Base-by-base conservation (phyloP, 2,329 filamentous ascomycete genomes). In the Aspergillus chevalieri region DNA sequence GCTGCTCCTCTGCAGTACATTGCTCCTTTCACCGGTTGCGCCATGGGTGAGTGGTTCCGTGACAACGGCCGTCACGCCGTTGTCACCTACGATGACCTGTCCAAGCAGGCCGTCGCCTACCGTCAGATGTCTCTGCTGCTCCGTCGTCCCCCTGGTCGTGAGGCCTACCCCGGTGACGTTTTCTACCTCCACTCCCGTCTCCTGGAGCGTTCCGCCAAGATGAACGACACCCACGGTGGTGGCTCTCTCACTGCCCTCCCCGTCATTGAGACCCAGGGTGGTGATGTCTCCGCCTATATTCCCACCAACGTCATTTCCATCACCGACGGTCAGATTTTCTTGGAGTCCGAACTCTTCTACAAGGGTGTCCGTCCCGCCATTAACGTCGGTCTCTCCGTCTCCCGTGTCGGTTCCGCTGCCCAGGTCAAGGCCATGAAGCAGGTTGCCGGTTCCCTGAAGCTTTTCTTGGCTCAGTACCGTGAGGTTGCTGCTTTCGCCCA, bases 381-480 rank as follows among this genome's bases (percentile, higher is more conserved):
- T 78, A 98, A 98, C 85, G 93, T 98, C 87, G 93, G 93, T 93
- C 89, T 98, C 66, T 98, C 93, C 69, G 93, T 98, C 67, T 98
- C 93, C 65, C 93, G 93, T 89, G 93, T 98, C 86, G 93, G 93
- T 75, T 98, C 93, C 71, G 89, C 93, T 74, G 93, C 93, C 73
- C 93, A 98, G 84, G 84, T 97, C 76, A 98, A 97, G 89, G 91
- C 93, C 79, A 98, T 98, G 93, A 98, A 98, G 86, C 93, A 98
- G 83, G 93, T 98, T 67, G 93, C 93, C 70, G 93, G 93, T 84
- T 97, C 92, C 65, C 83, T 98, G 72, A 98, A 98, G 86, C 90
- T 98, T 67, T 98, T 97, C 90, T 89, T 98, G 87, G 93, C 93
- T 68, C 93, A 98, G 82, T 98, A 98, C 85, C 93, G 93, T 93